Percentiles rank a stretch among this genome's conserved stretches.
These are phyloP conservation scores for Boletus rex-veris DNA, from an alignment of 768 basidiomycete genomes.

Conservation along the genomic window DNA sequence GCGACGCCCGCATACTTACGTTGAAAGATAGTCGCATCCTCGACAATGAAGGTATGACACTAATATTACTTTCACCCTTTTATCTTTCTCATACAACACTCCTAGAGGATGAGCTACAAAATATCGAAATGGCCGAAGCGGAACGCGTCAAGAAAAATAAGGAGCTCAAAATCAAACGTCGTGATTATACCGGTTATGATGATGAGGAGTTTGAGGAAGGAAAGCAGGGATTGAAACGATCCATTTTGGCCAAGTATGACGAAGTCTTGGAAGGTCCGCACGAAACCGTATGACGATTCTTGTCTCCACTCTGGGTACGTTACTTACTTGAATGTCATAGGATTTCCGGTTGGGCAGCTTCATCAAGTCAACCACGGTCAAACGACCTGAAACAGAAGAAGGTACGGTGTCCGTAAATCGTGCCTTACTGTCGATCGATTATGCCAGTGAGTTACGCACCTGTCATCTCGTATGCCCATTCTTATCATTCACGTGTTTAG, in stretches of 20 bases:
- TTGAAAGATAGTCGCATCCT: conserved; percentile 95
- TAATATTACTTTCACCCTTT: neutral
- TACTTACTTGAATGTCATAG: conserved; percentile 35
- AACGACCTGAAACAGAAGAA: conserved; percentile 45
- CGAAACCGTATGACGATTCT: conserved; percentile 51
- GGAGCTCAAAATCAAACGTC: conserved; percentile 84
- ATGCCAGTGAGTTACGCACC: conserved; percentile 63
- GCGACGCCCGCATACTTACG: conserved; percentile 93
- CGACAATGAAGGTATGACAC: conserved; percentile 82
- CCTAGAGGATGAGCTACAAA: conserved; percentile 95
- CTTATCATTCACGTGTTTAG: conserved; percentile 38
- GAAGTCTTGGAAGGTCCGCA: conserved; percentile 77
- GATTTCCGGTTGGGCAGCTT: conserved; percentile 85
- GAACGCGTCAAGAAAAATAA: conserved; percentile 75
- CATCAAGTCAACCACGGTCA: conserved; percentile 35
- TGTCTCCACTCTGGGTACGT: neutral
- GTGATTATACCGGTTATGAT: conserved; percentile 92
- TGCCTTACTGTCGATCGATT: conserved; percentile 81
- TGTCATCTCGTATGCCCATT: neutral
- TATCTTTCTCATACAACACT: neutral
- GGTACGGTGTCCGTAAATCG: conserved; percentile 67
- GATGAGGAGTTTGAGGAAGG: conserved; percentile 88
- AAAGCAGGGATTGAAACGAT: conserved; percentile 72
- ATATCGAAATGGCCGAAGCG: conserved; percentile 89
- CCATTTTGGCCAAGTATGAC: conserved; percentile 90